Base-by-base conservation (phyloP, 2,329 filamentous ascomycete genomes). In the Ilyonectria destructans region DNA sequence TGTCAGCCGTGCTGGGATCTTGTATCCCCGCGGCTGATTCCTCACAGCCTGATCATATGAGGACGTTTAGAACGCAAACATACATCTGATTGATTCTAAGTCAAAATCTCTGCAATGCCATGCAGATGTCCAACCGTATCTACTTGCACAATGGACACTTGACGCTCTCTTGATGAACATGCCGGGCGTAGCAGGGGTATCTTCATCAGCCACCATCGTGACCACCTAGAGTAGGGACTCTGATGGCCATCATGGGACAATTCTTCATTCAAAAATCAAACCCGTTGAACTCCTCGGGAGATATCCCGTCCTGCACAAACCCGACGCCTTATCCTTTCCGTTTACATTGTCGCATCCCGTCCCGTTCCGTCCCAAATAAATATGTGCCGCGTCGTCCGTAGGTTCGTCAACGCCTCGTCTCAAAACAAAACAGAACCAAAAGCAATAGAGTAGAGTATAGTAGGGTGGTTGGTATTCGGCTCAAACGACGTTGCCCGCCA, bases 401-500 rank as follows among this genome's bases (percentile, higher is more conserved):
- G 63, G 13, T 33, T 61, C 54, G 40, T 71, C 35, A 45, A 69
- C 33, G 59, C 56, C 45, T 51, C 51, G 49, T 65, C 59, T 55
- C 19, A 21, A 58, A 9, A 48, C 23, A 55, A 52, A 60, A 21
- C 17, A 37, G 12, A 43, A 63, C 23, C 54, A 56, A 65, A 43
- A 35, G 19, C 26, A 31, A 58, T 23, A 40, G 51, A 65, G 54
- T 62, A 58, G 58, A 73, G 58, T 55, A 67, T 67, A 66, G 66
- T 72, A 45, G 31, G 54, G 49, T 65, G 31, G 31, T 35, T 40
- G 7, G 5, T 7, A 17, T 17, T 40, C 17, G 61, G 55, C 37
- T 77, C 74, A 90, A 58, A 90, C 86, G 68, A 91, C 84, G 72
- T 95, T 96, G 17, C 96, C 96, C 5, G 95, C 96, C 86, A 98